Evolutionary conservation across 108 stramenopile genomes (phyloP), one percentile per base, ranked within the genome.

Genomic region (Epithemia pelagica): DNA sequence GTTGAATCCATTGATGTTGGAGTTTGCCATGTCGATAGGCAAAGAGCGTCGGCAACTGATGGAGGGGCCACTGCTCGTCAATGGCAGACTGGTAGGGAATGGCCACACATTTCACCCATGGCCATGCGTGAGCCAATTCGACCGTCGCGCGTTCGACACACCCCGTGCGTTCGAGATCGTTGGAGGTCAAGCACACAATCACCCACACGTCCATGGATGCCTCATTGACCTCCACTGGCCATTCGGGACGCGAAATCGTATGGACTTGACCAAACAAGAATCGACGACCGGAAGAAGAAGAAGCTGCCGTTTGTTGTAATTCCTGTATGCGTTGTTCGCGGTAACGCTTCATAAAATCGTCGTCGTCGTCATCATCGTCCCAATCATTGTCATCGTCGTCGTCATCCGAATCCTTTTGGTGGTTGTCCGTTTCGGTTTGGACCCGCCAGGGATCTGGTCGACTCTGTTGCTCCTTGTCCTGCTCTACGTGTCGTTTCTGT

Each of bases 31-130:
- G 67, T 18, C 78, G 79, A 75, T 98, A 98, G 55, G 91, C 74
- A 84, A 96, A 98, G 0, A 97, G 28, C 2, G 93, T 84, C 0
- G 96, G 97, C 20, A 97, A 70, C 27, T 78, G 83, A 21, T 32
- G 56, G 30, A 28, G 29, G 2, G 95, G 96, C 95, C 95, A 96
- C 54, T 96, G 82, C 3, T 62, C 62, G 65, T 93, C 89, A 54
- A 96, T 89, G 26, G 96, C 96, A 26, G 85, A 65, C 32, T 71
- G 76, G 28, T 78, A 87, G 28, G 76, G 66, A 59, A 98, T 98
- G 33, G 72, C 61, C 24, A 96, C 82, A 69, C 96, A 95, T 58
- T 96, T 92, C n/a, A 94, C 68, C 2, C 30, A 1, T 18, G 54
- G 59, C 71, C 69, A 79, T 59, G 68, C 67, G 10, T 32, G 31